Evolutionary conservation across 495 filamentous ascomycete genomes (phyloP).

Genomic region (Echria macrotheca): DNA sequence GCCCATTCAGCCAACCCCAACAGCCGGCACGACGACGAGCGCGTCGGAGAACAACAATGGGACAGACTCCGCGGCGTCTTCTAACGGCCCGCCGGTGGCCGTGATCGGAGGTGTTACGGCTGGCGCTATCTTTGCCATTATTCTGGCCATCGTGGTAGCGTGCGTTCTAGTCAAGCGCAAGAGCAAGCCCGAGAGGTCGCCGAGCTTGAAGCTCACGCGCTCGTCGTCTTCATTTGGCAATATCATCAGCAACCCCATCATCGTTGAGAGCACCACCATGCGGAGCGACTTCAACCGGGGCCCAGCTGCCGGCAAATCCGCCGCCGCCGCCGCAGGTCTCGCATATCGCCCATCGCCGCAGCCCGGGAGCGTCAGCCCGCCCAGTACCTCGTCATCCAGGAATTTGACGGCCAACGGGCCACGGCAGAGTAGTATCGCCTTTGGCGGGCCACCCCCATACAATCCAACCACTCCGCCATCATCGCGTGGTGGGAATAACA

Average conservation of each 20-base stretch:
- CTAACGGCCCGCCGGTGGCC: conserved; percentile 12
- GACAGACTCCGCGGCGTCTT: too few relatives aligned
- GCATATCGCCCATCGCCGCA: neutral
- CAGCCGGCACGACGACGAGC: too few relatives aligned
- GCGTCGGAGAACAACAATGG: too few relatives aligned
- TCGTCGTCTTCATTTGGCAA: conserved; percentile 43
- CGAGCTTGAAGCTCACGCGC: conserved; percentile 33
- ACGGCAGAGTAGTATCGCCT: conserved; percentile 16
- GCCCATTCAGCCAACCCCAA: neutral
- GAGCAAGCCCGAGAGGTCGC: conserved; percentile 7
- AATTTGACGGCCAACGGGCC: neutral
- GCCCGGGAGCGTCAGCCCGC: neutral
- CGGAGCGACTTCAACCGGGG: conserved; percentile 33
- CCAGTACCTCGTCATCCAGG: neutral
- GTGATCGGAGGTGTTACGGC: conserved; percentile 24
- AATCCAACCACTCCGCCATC: neutral
- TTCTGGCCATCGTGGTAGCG: conserved; percentile 26
- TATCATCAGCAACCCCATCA: conserved; percentile 40
- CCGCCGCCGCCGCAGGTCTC: neutral
- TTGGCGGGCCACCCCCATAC: conserved; percentile 18
- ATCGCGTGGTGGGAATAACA: too few relatives aligned
- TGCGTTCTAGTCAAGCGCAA: conserved; percentile 26
- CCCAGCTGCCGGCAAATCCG: neutral
- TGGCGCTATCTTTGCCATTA: conserved; percentile 21
- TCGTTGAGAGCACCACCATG: conserved; percentile 26